These are phyloP conservation scores for Chalciporus chontae DNA, from an alignment of 768 basidiomycete genomes.

Conservation along the genomic window DNA sequence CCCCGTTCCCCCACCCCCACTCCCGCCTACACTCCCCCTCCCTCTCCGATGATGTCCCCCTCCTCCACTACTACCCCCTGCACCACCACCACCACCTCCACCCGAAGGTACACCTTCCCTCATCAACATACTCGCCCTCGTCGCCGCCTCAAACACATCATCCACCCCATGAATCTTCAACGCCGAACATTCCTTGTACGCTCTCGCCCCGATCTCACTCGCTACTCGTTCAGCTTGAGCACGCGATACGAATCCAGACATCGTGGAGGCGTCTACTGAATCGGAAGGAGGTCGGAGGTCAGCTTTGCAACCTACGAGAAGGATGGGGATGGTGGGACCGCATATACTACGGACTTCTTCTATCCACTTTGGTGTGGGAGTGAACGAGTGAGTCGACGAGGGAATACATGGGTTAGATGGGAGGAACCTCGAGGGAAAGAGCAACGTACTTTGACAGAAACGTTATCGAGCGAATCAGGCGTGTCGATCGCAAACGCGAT, in stretches of 20 bases:
- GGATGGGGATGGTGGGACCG: constrained; percentile 85
- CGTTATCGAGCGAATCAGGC: constrained; percentile 95
- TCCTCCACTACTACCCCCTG: too few species aligned
- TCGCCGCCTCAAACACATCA: constrained; percentile 96
- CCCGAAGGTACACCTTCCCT: constrained; percentile 69
- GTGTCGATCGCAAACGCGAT: constrained; percentile 97
- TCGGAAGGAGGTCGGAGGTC: constrained; percentile 72
- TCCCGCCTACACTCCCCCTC: constrained; percentile 46
- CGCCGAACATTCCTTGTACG: constrained; percentile 93
- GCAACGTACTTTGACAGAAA: constrained; percentile 79
- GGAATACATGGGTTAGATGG: too few species aligned
- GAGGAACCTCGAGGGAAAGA: too few species aligned
- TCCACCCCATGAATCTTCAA: constrained; percentile 91
- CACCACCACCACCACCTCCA: too few species aligned
- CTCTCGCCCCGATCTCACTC: constrained; percentile 80
- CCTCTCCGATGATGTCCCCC: too few species aligned
- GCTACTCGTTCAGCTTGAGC: constrained; percentile 83
- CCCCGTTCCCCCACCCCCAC: constrained; percentile 42
- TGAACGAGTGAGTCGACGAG: not conserved
- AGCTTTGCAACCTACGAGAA: constrained; percentile 95
- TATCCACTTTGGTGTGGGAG: constrained; percentile 73
- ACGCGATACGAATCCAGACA: constrained; percentile 76
- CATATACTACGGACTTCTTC: constrained; percentile 98
- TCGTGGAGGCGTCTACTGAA: constrained; percentile 43
- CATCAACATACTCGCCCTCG: constrained; percentile 94